Evolutionary conservation across 2,329 filamentous ascomycete genomes (phyloP), one percentile per base, ranked within the genome.

Genomic region (Cladophialophora bantiana): DNA sequence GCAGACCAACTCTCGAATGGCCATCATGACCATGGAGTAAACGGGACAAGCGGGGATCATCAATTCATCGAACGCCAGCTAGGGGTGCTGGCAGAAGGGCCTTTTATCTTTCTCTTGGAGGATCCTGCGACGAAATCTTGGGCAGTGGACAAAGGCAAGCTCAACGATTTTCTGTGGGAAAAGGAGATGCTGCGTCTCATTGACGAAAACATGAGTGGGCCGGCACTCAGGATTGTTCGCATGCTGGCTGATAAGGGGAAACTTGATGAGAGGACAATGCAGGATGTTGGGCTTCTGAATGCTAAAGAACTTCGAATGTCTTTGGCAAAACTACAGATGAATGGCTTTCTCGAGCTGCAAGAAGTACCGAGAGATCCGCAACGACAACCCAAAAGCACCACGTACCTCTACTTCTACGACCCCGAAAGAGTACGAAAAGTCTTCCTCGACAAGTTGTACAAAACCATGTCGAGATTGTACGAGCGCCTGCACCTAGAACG

Each of bases 361-460:
- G 95, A 99, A 80, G 90, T 99, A 0, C 95, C 95, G 0, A 91
- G 92, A 71, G 94, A 98, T 74, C 90, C 90, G 71, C 90, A 89
- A 68, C 89, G 93, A 38, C 87, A 91, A 73, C 92, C 94, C 0
- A 91, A 89, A 69, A 88, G 93, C 60, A 96, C 93, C 0, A 86
- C 97, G 31, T 98, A 94, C 77, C 87, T 98, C 64, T 97, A 94
- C 89, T 97, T 89, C 82, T 96, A 93, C 78, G 94, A 98, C 75
- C 83, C 86, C 10, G 88, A 93, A 54, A 87, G 91, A 55, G 89
- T 90, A 6, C 83, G 89, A 57, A 84, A 86, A 20, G 86, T 90
- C 68, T 81, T 96, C 1, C 79, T 97, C 10, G 90, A 96, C 69
- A 90, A 92, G 67, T 87, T 90, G 0, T 98, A 97, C 82, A 96